Percentiles rank a stretch among this genome's conserved stretches.
Evolutionary conservation across 176 grass and related monocot species (phyloP).

Genomic region (Hyparrhenia diplandra): DNA sequence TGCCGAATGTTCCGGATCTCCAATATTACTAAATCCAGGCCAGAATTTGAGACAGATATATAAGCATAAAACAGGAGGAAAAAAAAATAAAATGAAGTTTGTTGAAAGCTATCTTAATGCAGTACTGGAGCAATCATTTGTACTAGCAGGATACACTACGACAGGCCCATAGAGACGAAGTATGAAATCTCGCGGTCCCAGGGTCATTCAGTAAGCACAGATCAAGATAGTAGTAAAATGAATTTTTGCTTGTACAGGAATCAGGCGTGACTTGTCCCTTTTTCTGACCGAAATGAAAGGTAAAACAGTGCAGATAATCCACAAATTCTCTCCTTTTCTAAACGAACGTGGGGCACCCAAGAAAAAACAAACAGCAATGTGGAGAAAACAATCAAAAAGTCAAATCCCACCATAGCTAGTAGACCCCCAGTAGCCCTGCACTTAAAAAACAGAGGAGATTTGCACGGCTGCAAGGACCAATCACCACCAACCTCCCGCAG

Average conservation of each 20-base stretch:
- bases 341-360: constrained; percentile 10
- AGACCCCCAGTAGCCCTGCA: neutral
- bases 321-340: constrained; percentile 29
- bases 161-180: neutral
- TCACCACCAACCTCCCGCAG: neutral
- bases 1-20: neutral
- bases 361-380: constrained; percentile 26
- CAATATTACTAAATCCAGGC: neutral
- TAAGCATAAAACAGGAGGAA: neutral
- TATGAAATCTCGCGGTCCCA: neutral
- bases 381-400: constrained; percentile 21
- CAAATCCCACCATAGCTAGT: constrained; percentile 32
- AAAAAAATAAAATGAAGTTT: neutral
- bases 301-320: constrained; percentile 33
- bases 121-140: neutral
- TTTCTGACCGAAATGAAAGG: constrained; percentile 29
- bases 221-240: neutral
- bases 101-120: neutral
- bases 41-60: neutral
- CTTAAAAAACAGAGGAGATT: neutral
- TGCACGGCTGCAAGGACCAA: constrained; percentile 1
- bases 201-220: neutral
- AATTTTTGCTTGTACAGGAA: constrained; percentile 13
- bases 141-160: too few species aligned
- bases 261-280: constrained; percentile 8